Evolutionary conservation across 2,329 filamentous ascomycete species (phyloP).

Genomic region (Sporothrix dimorphospora): DNA sequence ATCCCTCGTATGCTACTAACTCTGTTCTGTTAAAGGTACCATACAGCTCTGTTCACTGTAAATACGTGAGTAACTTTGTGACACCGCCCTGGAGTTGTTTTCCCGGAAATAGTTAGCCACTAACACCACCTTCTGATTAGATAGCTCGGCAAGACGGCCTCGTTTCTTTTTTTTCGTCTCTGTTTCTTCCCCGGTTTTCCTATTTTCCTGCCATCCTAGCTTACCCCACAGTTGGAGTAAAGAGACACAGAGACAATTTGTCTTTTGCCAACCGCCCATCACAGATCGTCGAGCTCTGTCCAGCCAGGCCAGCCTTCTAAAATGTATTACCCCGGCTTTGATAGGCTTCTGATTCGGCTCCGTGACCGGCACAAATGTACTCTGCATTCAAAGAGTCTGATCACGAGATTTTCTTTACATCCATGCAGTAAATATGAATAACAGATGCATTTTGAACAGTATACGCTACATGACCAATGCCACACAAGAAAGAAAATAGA

Average conservation of each 20-base stretch:
- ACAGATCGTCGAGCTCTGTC: constrained; percentile 5
- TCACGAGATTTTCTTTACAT: neutral
- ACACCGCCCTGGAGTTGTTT: neutral
- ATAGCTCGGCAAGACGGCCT: constrained; percentile 12
- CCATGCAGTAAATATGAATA: neutral
- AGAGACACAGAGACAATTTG: neutral
- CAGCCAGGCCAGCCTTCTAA: neutral
- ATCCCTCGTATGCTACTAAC: neutral
- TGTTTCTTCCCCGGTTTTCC: too few species aligned
- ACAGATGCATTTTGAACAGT: constrained; percentile 3
- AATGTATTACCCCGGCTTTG: neutral
- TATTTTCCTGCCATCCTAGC: neutral
- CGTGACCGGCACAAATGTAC: neutral
- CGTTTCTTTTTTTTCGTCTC: neutral
- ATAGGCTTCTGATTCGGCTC: constrained; percentile 4
- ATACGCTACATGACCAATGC: constrained; percentile 1
- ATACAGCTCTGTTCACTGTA: neutral
- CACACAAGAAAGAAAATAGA: neutral
- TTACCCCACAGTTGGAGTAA: constrained; percentile 25
- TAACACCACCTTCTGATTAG: constrained; percentile 12
- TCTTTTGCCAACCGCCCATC: neutral
- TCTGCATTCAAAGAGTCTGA: neutral
- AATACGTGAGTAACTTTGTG: neutral
- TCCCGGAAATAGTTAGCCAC: constrained; percentile 28
- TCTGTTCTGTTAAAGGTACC: neutral